Base-by-base conservation (phyloP, 352 stramenopile genomes). In the Blastocystis sp. region DNA sequence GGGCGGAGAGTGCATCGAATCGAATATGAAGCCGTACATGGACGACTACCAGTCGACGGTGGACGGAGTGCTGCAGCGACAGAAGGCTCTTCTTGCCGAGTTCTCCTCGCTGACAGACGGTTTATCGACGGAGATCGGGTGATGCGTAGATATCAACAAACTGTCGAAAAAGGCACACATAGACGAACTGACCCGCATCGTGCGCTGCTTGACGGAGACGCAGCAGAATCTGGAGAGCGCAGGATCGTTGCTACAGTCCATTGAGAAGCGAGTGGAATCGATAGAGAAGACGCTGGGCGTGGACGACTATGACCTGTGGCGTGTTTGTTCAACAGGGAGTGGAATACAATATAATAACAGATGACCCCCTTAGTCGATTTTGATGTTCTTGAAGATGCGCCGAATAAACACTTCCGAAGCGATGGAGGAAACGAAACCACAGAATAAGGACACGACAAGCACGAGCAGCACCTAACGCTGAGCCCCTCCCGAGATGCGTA, bases 321-420 rank as follows among this genome's bases (percentile, higher is more conserved):
- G 10, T 84, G 53, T 66, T 67, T 84, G 21, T 62, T 84, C 17
- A 34, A 66, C 65, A 43, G 43, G 9, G 53, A 69, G 34, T 14
- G 48, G 5, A 17, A 7, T 69, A 40, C 14, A 69, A 17, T 45
- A 43, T 69, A 40, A 17, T 69, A 43, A 40, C 28, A 69, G 62
- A 17, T 40, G 48, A 66, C 45, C 52, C 78, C 28, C 21, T 90
- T 93, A 97, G 80, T 98, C 95, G 88, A 95, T 93, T 90, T 97
- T 97, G 88, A 98, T 96, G 90, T 97, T 96, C 53, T 92, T 91
- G 90, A 97, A 98, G 88, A 98, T 98, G 61, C 92, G 92, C 88
- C 94, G 94, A 21, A 96, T 96, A 89, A 98, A 98, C 2, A 96
- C 89, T 62, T 91, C 96, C 76, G 94, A 95, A 60, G 94, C 94